A percentile compares a stretch with the other conserved stretches of the same genome.
Conservation (phyloP, 371 early-diverging fungal species). For the Conidiobolus incongruus region DNA sequence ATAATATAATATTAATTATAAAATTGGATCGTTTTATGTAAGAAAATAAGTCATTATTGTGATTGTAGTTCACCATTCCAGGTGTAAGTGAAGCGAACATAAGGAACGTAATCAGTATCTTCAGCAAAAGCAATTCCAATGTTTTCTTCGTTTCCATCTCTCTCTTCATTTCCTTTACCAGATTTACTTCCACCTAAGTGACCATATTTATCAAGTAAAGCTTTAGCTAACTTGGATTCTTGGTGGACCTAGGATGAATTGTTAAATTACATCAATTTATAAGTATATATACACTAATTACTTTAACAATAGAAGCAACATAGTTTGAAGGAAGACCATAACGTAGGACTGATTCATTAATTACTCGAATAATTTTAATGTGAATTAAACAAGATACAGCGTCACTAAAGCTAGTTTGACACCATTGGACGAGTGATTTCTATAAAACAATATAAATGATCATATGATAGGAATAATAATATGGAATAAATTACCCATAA, state of each 20-base stretch:
- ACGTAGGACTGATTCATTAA: conserved; percentile 89
- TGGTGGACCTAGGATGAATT: neutral
- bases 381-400: conserved; percentile 79
- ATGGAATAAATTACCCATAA: conserved; percentile 23
- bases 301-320: conserved; percentile 55
- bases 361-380: conserved; percentile 74
- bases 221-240: conserved; percentile 7
- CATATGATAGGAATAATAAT: neutral
- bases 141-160: neutral
- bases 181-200: neutral
- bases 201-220: neutral
- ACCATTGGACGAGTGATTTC: conserved; percentile 7
- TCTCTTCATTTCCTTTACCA: neutral
- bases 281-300: conserved; percentile 10
- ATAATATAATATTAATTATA: too few species aligned
- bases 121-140: neutral
- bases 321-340: conserved; percentile 94
- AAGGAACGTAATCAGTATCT: conserved; percentile 1
- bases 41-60: too few species aligned
- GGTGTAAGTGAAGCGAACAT: neutral
- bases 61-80: neutral
- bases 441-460: neutral
- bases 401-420: conserved; percentile 84
- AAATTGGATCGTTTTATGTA: too few species aligned
- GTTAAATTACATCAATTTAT: conserved; percentile 5